These are phyloP conservation scores for Esteya vermicola DNA, from an alignment of 2,329 filamentous ascomycete species.

Conservation along the genomic window DNA sequence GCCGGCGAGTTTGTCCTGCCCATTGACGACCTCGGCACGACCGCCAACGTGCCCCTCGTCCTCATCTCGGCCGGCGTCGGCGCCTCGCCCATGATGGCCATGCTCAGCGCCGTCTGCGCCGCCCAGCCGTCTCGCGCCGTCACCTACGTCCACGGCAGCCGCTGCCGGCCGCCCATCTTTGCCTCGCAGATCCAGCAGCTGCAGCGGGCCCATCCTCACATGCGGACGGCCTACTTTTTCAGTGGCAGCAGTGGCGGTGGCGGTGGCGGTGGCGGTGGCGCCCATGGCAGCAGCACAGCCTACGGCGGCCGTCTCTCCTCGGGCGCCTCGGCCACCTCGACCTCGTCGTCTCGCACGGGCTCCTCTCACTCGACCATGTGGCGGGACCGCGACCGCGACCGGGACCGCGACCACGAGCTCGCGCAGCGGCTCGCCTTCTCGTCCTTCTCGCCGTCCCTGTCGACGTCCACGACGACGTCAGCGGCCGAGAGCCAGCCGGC, in stretches of 20 bases:
- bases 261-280: too few species aligned
- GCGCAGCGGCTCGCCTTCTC: background rate
- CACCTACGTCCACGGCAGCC: conserved; percentile 46
- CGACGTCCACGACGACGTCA: background rate
- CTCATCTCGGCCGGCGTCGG: conserved; percentile 49
- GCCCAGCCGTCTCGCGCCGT: conserved; percentile 31
- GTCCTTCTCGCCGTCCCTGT: background rate
- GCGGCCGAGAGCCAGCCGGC: conserved; percentile 14
- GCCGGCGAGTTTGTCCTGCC: conserved; percentile 46
- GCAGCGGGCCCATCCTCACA: conserved; percentile 17
- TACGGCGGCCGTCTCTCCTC: conserved; percentile 2
- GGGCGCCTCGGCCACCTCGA: background rate
- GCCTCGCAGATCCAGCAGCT: conserved; percentile 34
- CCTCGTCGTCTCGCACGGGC: background rate
- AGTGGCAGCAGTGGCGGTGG: conserved; percentile 14
- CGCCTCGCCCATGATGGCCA: conserved; percentile 44
- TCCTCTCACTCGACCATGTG: background rate
- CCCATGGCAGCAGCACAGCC: too few species aligned
- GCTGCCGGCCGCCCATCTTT: conserved; percentile 36
- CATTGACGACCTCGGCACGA: conserved; percentile 19
- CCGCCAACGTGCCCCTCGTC: conserved; percentile 33
- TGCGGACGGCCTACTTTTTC: conserved; percentile 33
- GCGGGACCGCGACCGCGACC: background rate
- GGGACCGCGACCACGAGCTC: background rate
- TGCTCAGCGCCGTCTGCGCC: conserved; percentile 38